Evolutionary conservation across 257 asterid genomes (phyloP), one percentile per base, ranked within the genome.

Genomic region (Paulownia fortunei): DNA sequence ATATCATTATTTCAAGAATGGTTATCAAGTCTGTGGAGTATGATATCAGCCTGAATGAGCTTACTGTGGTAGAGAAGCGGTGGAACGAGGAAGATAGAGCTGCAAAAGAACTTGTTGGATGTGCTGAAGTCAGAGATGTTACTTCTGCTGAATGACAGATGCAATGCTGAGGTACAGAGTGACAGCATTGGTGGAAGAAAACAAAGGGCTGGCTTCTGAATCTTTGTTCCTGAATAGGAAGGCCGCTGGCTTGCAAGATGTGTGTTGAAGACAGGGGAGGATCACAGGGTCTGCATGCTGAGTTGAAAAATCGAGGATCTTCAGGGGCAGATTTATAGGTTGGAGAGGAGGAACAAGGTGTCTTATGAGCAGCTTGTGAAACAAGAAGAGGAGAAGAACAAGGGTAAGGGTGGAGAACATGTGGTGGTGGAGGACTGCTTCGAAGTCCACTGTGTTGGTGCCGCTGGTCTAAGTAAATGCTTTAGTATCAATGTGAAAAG

Each of bases 271-370:
- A 77, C 88, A 51, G 86, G 98, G 86, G 99, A 95, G 78, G 98
- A 95, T 88, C 88, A 89, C 42, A 81, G 99, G 82, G 98, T 90
- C 1, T 90, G 87, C 70, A 69, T 89, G 88, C 89, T 95, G 83
- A 95, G 97, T 80, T 75, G 83, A 60, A 92, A 93, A 83, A 93
- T 95, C 16, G 97, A 95, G 92, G 99, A 95, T 82, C 96, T 95
- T 12, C 99, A 93, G 46, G 94, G 90, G 52, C 99, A 93, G 86
- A 88, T 95, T 30, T 74, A 88, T 8, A 91, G 94, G 60, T 63
- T 95, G 86, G 99, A 95, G 90, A 89, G 87, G 89, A 87, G 92
- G 90, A 95, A 95, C 82, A 89, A 88, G 80, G 98, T 91, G 79
- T 92, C 91, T 30, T 90, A 88, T 13, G 97, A 88, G 58, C 88